These are phyloP conservation scores for Erodium texanum DNA, from an alignment of 441 rosid genomes.

Conservation along the genomic window DNA sequence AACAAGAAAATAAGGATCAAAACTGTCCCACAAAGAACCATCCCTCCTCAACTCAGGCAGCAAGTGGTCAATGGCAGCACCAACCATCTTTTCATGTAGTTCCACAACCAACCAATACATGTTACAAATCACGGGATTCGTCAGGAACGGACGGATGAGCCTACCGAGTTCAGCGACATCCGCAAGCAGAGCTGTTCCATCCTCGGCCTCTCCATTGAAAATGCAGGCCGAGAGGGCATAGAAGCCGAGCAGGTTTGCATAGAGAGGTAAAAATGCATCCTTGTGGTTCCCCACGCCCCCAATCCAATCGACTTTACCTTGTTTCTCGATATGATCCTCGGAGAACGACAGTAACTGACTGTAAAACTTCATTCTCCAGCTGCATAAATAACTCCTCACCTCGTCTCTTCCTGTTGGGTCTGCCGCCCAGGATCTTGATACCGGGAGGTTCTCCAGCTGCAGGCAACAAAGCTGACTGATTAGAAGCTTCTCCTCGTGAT, in stretches of 20 bases:
- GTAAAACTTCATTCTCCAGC: slow-evolving; percentile 51
- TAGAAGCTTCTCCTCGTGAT: slow-evolving; percentile 86
- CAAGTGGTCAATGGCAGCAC: slow-evolving; percentile 20
- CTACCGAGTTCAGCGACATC: slow-evolving; percentile 50
- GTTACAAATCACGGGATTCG: slow-evolving; percentile 64
- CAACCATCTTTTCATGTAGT: slow-evolving; percentile 35
- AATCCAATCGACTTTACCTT: slow-evolving; percentile 54
- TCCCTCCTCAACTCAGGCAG: slow-evolving; percentile 19
- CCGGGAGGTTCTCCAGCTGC: slow-evolving; percentile 55
- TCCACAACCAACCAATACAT: slow-evolving; percentile 44
- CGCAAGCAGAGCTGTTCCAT: slow-evolving; percentile 21
- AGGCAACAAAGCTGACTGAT: slow-evolving; percentile 72
- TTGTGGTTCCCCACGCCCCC: slow-evolving; percentile 84
- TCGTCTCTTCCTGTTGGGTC: slow-evolving; percentile 21
- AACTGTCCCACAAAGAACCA: slow-evolving; percentile 47
- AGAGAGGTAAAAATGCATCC: slow-evolving; percentile 76
- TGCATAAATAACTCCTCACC: slow-evolving; percentile 28
- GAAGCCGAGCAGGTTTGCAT: slow-evolving; percentile 73
- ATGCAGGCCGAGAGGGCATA: slow-evolving; percentile 62
- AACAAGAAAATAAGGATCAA: slow-evolving; percentile 84
- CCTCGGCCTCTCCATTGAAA: slow-evolving; percentile 24
- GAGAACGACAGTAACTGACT: slow-evolving; percentile 50
- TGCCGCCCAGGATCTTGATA: slow-evolving; percentile 21
- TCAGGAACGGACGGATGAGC: slow-evolving; percentile 45
- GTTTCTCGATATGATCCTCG: slow-evolving; percentile 32